Conservation (phyloP, 148 eudicot species). For the Euryodendron excelsum region DNA sequence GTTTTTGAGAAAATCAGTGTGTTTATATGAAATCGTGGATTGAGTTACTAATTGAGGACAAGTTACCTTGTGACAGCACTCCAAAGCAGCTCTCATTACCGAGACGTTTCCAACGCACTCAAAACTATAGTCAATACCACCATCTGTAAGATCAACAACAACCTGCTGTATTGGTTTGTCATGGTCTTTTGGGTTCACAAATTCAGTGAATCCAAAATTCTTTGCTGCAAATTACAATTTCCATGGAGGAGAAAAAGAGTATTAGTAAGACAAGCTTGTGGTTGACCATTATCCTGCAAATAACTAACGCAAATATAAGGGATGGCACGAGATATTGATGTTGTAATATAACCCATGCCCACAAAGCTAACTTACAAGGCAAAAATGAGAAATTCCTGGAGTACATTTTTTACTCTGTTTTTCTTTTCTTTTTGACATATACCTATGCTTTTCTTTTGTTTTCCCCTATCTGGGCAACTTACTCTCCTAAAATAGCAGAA, state of each 20-base stretch:
- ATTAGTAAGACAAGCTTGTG: background rate
- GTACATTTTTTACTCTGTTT: too few relatives aligned
- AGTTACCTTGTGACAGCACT: constrained; percentile 94
- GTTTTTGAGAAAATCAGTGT: background rate
- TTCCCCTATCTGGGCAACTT: too few relatives aligned
- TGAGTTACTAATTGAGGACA: background rate
- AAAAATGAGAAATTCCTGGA: background rate
- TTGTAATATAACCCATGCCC: background rate
- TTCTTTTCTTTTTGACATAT: too few relatives aligned
- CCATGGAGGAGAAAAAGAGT: background rate
- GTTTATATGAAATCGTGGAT: too few relatives aligned
- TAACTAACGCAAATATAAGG: background rate
- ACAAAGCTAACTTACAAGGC: background rate
- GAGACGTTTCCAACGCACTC: constrained; percentile 97
- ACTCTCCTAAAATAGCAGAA: too few relatives aligned
- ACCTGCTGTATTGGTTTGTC: constrained; percentile 96
- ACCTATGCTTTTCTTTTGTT: too few relatives aligned
- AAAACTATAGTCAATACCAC: constrained; percentile 98
- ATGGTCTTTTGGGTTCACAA: constrained; percentile 86
- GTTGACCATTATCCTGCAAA: background rate
- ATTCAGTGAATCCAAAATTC: constrained; percentile 91
- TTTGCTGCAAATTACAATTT: constrained; percentile 61
- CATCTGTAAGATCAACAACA: constrained; percentile 87
- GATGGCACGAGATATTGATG: too few relatives aligned
- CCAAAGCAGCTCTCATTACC: constrained; percentile 93